Base-by-base conservation (phyloP, 2,329 filamentous ascomycete genomes). In the Trichoderma gracile region DNA sequence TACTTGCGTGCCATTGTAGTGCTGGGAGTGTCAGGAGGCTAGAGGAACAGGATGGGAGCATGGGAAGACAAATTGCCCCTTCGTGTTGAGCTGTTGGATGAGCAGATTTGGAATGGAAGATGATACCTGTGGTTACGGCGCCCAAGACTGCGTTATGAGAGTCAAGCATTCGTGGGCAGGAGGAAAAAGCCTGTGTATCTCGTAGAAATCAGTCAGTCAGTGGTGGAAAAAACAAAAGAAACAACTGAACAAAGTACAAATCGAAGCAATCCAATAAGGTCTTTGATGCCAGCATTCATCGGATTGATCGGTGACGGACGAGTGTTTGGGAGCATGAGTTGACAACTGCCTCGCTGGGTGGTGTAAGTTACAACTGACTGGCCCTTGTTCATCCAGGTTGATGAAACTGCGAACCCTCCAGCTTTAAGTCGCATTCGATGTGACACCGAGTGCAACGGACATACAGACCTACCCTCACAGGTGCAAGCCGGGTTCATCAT, bases 211-310 rank as follows among this genome's bases (percentile, higher is more conserved):
- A 5, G 1, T 19, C 17, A 33, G 33, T 38, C 57, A 61, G 47
- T n/a, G 47, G 46, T 42, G 17, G 46, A 61, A 60, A 6, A n/a
- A 50, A 60, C 9, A n/a, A 50, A 30, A 52, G 9, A 23, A 45
- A 17, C 14, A 19, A 30, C 46, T 40, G 1, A 23, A 53, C 17
- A 21, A 30, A 30, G 43, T 38, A 27, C 33, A 43, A 17, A 15
- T 3, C 3, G 14, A 46, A 57, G 3, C 23, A 45, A 17, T n/a
- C 27, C 8, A 12, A 27, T 15, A 50, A 10, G 7, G 15, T 5
- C 2, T 19, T 49, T n/a, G 15, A 19, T 33, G 17, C 27, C 5
- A 17, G 33, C 21, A 10, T 47, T 30, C 8, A 19, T 12, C n/a
- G n/a, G 17, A 2, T 19, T 33, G 47, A 8, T 25, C 27, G 1